These are phyloP conservation scores for Calonectria pseudoreteaudii DNA, from an alignment of 2,329 filamentous ascomycete species.

Conservation along the genomic window DNA sequence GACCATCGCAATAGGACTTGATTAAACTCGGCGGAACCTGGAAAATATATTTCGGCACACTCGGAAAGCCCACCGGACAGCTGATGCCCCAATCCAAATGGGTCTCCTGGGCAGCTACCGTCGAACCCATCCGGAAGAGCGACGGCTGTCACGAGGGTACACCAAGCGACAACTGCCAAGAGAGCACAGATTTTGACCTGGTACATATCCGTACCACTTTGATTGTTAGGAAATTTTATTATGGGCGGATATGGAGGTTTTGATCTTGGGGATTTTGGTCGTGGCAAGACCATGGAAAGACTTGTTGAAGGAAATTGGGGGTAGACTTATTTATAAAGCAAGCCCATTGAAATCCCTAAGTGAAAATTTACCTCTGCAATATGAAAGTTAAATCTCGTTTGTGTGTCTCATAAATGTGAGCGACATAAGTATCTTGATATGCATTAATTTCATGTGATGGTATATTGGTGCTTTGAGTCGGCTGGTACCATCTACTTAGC, in stretches of 20 bases:
- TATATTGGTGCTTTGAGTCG: not conserved
- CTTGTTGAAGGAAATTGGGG: not conserved
- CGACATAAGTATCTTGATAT: not conserved
- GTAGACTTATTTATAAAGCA: not conserved
- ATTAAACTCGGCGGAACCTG: conserved; percentile 54
- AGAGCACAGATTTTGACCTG: not conserved
- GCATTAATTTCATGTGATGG: not conserved
- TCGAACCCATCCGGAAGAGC: conserved; percentile 6
- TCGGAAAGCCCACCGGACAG: conserved; percentile 50
- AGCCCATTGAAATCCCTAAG: too few relatives aligned
- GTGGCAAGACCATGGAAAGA: not conserved
- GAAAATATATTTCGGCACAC: conserved; percentile 55
- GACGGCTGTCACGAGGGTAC: not conserved
- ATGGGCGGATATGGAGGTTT: not conserved
- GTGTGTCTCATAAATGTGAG: not conserved
- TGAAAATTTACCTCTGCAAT: too few relatives aligned
- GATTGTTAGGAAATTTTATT: not conserved
- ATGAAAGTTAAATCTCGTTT: not conserved
- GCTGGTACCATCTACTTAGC: too few relatives aligned
- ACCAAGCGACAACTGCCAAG: not conserved
- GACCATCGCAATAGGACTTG: conserved; percentile 59
- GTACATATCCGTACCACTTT: not conserved
- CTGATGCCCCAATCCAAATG: conserved; percentile 6
- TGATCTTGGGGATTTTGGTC: not conserved
- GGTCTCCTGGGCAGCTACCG: conserved; percentile 31